These are phyloP conservation scores for Penicillium sp. DNA, from an alignment of 2,329 filamentous ascomycete genomes.

Conservation along the genomic window DNA sequence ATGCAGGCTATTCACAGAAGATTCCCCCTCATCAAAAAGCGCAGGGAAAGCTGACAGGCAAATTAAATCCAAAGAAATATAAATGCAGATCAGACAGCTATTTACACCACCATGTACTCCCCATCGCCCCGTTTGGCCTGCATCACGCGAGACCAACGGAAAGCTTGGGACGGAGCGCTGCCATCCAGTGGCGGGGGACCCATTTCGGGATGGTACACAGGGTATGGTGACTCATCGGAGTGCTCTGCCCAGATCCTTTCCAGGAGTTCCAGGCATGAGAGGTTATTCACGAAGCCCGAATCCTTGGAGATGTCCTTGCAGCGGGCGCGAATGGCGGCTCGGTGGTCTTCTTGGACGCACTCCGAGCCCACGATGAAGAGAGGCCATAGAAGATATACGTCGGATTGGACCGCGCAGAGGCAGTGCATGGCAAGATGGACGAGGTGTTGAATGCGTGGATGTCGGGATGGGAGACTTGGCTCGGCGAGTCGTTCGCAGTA, in stretches of 20 bases:
- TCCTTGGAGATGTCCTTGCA: constrained; percentile 85
- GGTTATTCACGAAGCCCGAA: constrained; percentile 91
- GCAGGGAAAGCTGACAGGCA: not conserved
- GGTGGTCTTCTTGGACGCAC: constrained; percentile 78
- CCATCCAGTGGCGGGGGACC: constrained; percentile 18
- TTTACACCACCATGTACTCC: constrained; percentile 43
- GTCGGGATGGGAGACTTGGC: constrained; percentile 69
- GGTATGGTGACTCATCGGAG: constrained; percentile 25
- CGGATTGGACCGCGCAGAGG: constrained; percentile 74
- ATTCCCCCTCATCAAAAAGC: not conserved
- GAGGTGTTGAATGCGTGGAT: constrained; percentile 78
- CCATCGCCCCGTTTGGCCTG: constrained; percentile 38
- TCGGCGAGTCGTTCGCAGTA: constrained; percentile 87
- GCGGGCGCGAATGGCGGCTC: constrained; percentile 74
- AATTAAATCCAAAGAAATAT: not conserved
- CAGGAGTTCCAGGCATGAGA: constrained; percentile 79
- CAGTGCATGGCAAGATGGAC: constrained; percentile 83
- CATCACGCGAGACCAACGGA: constrained; percentile 43
- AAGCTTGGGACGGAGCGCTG: constrained; percentile 27
- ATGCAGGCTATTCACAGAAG: not conserved
- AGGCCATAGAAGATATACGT: constrained; percentile 93
- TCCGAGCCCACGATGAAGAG: constrained; percentile 89
- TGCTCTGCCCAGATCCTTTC: constrained; percentile 75
- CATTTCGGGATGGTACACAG: constrained; percentile 22
- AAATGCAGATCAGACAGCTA: not conserved